Percentiles rank a stretch among this genome's conserved stretches.
These are phyloP conservation scores for Isatis tinctoria DNA, from an alignment of 345 rosid genomes.

Conservation along the genomic window DNA sequence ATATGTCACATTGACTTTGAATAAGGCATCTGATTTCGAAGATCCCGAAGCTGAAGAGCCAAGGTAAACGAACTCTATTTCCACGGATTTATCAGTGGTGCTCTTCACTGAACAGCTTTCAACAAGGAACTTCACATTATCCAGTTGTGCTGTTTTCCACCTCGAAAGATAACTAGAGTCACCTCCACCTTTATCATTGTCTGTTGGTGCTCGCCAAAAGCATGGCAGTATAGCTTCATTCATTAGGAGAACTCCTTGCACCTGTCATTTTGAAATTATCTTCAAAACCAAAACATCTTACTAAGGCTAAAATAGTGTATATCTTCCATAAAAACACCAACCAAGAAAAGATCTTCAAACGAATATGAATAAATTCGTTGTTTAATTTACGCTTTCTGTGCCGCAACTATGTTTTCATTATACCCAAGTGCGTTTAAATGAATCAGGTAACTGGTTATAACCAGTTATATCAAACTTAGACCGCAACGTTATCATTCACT, in stretches of 20 bases:
- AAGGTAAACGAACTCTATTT: conserved; percentile 48
- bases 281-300: conserved; percentile 8
- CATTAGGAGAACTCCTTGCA: conserved; percentile 66
- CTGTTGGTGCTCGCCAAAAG: conserved; percentile 97
- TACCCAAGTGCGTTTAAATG: background rate
- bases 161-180: conserved; percentile 63
- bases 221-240: conserved; percentile 72
- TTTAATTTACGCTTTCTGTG: background rate
- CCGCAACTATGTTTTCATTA: background rate
- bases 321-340: background rate
- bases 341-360: background rate
- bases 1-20: conserved; percentile 54
- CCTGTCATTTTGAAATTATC: conserved; percentile 38
- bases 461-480: background rate
- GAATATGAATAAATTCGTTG: background rate
- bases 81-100: conserved; percentile 40
- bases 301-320: background rate
- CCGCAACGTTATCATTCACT: background rate
- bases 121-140: conserved; percentile 44
- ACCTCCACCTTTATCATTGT: conserved; percentile 95
- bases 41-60: conserved; percentile 33
- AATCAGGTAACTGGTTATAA: background rate
- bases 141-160: conserved; percentile 75
- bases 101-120: conserved; percentile 60
- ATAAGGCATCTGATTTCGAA: conserved; percentile 41